Conservation (phyloP, 1,139 yeast genomes). For the Williopsis jadinii region DNA sequence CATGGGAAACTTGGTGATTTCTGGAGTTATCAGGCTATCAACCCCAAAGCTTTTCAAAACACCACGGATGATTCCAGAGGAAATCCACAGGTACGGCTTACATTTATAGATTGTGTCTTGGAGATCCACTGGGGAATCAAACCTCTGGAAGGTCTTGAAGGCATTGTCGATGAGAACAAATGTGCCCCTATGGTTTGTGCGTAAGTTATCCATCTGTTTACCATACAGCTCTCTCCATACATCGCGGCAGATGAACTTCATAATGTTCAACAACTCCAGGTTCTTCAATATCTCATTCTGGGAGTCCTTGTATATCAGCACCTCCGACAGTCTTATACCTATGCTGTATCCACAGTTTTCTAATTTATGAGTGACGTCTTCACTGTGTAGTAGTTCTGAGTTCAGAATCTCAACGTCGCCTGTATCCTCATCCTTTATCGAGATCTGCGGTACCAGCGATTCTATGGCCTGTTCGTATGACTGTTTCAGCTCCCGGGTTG, state of each 20-base stretch:
- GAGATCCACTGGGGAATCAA: constrained; percentile 45
- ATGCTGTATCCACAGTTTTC: constrained; percentile 68
- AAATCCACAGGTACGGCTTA: constrained; percentile 62
- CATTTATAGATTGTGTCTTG: constrained; percentile 43
- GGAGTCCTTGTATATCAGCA: constrained; percentile 54
- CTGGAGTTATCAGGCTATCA: constrained; percentile 61
- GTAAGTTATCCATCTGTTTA: constrained; percentile 84
- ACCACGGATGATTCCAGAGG: constrained; percentile 82
- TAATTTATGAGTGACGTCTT: constrained; percentile 53
- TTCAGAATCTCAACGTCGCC: constrained; percentile 39
- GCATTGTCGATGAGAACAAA: constrained; percentile 69
- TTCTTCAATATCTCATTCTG: constrained; percentile 37
- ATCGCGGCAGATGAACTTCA: constrained; percentile 90
- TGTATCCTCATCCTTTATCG: constrained; percentile 25
- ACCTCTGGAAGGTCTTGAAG: constrained; percentile 47
- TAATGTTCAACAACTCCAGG: constrained; percentile 64
- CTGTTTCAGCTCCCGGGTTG: constrained; percentile 32
- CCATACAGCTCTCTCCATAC: constrained; percentile 77
- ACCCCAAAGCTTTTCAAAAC: constrained; percentile 67
- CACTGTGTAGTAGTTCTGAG: constrained; percentile 31
- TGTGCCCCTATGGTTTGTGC: constrained; percentile 88
- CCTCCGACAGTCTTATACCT: constrained; percentile 69
- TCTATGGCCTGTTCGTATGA: constrained; percentile 1
- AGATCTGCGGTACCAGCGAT: constrained; percentile 11
- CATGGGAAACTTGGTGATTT: constrained; percentile 53